A percentile compares a stretch with the other conserved stretches of the same genome.
phyloP scores from a whole-genome alignment of 139 green algal species.

The Spirogloea muscicola region DNA sequence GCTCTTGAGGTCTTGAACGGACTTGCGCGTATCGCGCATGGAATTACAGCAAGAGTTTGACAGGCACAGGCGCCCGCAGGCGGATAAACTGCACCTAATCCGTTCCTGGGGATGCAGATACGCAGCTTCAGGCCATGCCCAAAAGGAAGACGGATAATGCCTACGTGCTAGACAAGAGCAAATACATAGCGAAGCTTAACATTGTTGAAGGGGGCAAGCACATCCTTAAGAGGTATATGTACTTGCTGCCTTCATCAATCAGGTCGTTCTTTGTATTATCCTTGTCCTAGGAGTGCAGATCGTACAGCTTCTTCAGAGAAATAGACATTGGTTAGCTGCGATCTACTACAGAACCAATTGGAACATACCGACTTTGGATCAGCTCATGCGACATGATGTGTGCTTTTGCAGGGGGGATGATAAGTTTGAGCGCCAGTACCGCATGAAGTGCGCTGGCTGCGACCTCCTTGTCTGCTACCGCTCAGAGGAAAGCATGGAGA shows the following conservation, averaged over 20 bases:
- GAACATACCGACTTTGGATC: background rate
- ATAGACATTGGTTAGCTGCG: background rate
- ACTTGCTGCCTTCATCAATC: background rate
- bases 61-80: too few species aligned
- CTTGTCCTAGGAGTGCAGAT: background rate
- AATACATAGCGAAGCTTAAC: slow-evolving; percentile 28
- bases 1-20: too few species aligned
- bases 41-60: too few species aligned
- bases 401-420: slow-evolving; percentile 27
- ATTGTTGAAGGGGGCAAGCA: slow-evolving; percentile 31
- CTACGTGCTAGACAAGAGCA: slow-evolving; percentile 20
- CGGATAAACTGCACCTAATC: too few species aligned
- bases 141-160: slow-evolving; percentile 36
- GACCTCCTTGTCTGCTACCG: slow-evolving; percentile 44
- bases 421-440: slow-evolving; percentile 40
- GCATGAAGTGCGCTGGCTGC: slow-evolving; percentile 36
- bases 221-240: slow-evolving; percentile 32
- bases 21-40: too few species aligned
- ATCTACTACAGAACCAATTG: background rate
- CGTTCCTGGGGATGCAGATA: too few species aligned
- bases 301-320: background rate
- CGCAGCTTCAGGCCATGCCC: slow-evolving; percentile 18
- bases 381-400: background rate
- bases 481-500: slow-evolving; percentile 22
- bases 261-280: background rate